phyloP scores from a whole-genome alignment of 2,329 filamentous ascomycete species.

The Ophiostoma ulmi region DNA sequence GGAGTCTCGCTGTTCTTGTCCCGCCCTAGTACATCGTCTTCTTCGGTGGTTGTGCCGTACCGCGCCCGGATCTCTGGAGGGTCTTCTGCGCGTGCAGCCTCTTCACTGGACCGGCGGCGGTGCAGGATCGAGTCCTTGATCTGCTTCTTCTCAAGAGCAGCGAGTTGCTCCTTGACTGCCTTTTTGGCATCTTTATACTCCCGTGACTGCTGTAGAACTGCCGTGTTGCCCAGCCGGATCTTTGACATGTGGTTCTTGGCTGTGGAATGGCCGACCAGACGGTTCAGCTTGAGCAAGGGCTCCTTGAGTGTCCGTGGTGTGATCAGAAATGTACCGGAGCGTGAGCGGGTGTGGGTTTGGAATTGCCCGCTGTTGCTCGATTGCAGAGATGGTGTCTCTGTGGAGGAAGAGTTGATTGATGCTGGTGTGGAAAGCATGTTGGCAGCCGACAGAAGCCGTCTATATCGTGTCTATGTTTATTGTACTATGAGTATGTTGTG shows the following conservation, averaged over 20 bases:
- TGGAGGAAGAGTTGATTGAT: not conserved
- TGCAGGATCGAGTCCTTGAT: conserved; percentile 33
- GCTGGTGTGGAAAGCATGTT: not conserved
- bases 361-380: not conserved
- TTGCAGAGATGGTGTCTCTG: not conserved
- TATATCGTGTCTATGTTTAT: not conserved
- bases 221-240: conserved; percentile 37
- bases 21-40: conserved; percentile 27
- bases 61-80: conserved; percentile 32
- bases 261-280: conserved; percentile 36
- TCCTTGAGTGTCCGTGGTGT: conserved; percentile 32
- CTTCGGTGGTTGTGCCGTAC: conserved; percentile 31
- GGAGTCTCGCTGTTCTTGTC: conserved; percentile 26
- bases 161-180: conserved; percentile 34
- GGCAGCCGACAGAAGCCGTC: not conserved
- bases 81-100: conserved; percentile 31
- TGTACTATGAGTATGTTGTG: not conserved
- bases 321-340: not conserved
- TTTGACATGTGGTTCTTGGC: conserved; percentile 40
- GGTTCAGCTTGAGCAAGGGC: conserved; percentile 38
- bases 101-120: conserved; percentile 37
- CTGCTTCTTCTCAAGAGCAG: conserved; percentile 35
- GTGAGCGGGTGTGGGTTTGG: not conserved
- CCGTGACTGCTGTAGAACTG: conserved; percentile 33
- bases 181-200: conserved; percentile 30